phyloP scores from a whole-genome alignment of 352 stramenopile genomes.

The Pythium guiyangense region DNA sequence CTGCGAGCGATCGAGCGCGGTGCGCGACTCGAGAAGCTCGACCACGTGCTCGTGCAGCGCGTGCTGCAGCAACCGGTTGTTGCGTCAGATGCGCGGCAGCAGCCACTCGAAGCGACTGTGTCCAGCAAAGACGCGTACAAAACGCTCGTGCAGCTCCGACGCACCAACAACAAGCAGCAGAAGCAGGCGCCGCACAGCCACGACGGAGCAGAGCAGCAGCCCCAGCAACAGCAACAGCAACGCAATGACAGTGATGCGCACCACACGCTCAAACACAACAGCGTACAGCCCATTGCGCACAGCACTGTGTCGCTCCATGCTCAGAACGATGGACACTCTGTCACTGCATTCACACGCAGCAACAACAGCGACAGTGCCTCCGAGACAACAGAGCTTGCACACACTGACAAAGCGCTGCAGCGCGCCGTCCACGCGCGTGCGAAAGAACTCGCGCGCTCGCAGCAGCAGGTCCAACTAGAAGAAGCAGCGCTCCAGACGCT shows the following conservation, averaged over 20 bases:
- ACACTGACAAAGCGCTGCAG: constrained; percentile 18
- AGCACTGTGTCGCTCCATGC: no score
- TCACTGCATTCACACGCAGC: no score
- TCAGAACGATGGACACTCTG: no score
- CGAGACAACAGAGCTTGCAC: background rate
- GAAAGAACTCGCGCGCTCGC: constrained; percentile 21
- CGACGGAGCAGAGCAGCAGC: background rate
- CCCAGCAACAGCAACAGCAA: constrained; percentile 1
- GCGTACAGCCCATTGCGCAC: background rate
- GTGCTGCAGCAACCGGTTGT: constrained; percentile 26
- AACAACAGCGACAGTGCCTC: background rate
- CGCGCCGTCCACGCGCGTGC: constrained; percentile 14
- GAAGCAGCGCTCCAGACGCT: constrained; percentile 22
- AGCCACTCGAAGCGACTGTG: constrained; percentile 7
- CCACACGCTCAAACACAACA: background rate
- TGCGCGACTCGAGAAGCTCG: constrained; percentile 36
- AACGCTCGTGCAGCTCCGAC: constrained; percentile 28
- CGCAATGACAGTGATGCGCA: background rate
- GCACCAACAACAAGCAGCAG: constrained; percentile 15
- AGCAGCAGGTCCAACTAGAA: constrained; percentile 14
- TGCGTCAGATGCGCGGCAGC: background rate
- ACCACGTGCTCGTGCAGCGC: constrained; percentile 44
- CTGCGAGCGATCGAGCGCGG: constrained; percentile 57
- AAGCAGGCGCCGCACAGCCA: background rate
- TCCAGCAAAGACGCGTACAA: constrained; percentile 36